These are phyloP conservation scores for Myxozyma kluyveri DNA, from an alignment of 805 yeast genomes.

Conservation along the genomic window DNA sequence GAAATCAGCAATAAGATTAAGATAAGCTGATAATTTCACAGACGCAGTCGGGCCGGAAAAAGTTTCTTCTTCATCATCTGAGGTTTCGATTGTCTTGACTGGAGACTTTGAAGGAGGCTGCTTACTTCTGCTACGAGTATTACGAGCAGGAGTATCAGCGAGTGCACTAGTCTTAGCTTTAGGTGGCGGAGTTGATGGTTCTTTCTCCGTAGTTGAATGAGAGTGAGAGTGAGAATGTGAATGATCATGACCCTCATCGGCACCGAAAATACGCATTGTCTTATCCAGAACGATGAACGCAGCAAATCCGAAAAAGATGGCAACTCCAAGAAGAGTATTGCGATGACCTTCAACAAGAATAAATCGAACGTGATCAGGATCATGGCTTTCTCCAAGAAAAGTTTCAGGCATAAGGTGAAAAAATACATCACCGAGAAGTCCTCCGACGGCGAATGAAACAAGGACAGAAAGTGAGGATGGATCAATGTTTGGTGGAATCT, in stretches of 20 bases:
- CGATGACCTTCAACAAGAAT: constrained; percentile 53
- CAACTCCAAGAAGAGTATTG: constrained; percentile 50
- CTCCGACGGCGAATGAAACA: constrained; percentile 74
- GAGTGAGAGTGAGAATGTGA: constrained; percentile 41
- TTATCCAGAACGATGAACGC: constrained; percentile 63
- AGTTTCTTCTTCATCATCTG: neutral
- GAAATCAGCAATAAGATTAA: constrained; percentile 67
- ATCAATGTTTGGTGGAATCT: constrained; percentile 55
- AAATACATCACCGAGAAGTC: constrained; percentile 71
- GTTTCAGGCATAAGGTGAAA: constrained; percentile 70
- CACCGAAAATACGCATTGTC: constrained; percentile 47
- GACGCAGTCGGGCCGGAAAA: constrained; percentile 30
- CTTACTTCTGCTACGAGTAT: neutral
- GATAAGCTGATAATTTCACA: constrained; percentile 52
- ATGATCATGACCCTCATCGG: constrained; percentile 43
- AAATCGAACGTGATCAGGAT: constrained; percentile 41
- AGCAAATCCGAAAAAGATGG: constrained; percentile 60
- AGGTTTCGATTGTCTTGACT: neutral
- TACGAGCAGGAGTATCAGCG: constrained; percentile 11
- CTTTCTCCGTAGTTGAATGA: constrained; percentile 22
- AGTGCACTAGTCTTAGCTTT: constrained; percentile 15
- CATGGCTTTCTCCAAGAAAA: constrained; percentile 52
- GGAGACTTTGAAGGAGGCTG: neutral
- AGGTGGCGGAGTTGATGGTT: neutral
- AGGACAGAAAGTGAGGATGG: constrained; percentile 51